phyloP scores from a whole-genome alignment of 2,329 filamentous ascomycete species.

The Penicillium griseofulvum region DNA sequence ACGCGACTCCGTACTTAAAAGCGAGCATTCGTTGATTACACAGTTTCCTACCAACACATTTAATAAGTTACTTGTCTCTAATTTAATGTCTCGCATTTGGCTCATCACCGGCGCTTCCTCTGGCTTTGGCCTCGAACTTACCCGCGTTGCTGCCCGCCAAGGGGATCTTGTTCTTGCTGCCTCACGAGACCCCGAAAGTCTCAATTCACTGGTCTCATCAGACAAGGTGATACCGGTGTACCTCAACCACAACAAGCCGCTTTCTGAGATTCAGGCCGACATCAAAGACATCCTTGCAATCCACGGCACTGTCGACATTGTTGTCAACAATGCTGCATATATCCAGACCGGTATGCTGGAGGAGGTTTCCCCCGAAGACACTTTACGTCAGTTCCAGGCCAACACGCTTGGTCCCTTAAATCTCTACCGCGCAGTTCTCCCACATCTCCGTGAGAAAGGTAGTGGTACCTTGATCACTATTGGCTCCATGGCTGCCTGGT shows the following conservation, averaged over 20 bases:
- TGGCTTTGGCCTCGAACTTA: background rate
- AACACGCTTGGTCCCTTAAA: conserved; percentile 42
- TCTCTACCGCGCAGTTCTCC: conserved; percentile 37
- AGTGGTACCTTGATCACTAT: conserved; percentile 39
- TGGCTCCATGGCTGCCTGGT: conserved; percentile 35
- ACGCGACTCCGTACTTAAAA: too few relatives aligned
- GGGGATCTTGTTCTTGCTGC: background rate
- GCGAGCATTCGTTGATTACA: too few relatives aligned
- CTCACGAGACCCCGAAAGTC: background rate
- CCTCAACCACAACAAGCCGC: conserved; percentile 2
- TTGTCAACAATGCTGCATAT: conserved; percentile 38
- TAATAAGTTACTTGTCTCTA: too few relatives aligned
- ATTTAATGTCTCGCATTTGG: background rate
- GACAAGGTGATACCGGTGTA: background rate
- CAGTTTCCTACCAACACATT: too few relatives aligned
- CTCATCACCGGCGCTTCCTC: conserved; percentile 3
- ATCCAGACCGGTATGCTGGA: conserved; percentile 28
- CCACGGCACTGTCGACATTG: background rate
- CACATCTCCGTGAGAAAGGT: conserved; percentile 34
- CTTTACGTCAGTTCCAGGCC: conserved; percentile 32
- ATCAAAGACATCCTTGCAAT: background rate
- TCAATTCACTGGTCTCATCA: background rate
- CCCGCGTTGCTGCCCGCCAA: background rate
- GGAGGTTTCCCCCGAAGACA: conserved; percentile 26
- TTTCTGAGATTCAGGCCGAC: background rate